Conservation (phyloP, 441 rosid species). For the Mallotus japonicus region DNA sequence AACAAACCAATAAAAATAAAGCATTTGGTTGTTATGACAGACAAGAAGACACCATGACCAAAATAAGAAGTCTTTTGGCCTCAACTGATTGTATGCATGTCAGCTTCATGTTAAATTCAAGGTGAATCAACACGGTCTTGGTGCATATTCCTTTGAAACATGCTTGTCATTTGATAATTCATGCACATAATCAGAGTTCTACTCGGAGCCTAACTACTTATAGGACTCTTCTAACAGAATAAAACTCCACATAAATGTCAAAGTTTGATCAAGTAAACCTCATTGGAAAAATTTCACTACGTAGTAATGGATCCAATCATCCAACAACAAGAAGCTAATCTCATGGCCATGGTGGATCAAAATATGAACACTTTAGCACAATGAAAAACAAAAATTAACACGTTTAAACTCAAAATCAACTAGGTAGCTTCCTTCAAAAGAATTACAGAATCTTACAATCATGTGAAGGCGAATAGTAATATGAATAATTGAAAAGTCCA, state of each 20-base stretch:
- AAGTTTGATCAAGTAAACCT: neutral
- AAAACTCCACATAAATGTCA: neutral
- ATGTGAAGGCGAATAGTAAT: neutral
- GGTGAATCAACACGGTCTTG: constrained; percentile 1
- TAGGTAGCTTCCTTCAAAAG: neutral
- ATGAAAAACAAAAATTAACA: neutral
- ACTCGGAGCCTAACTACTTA: neutral
- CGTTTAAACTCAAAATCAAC: neutral
- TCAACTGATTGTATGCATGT: neutral
- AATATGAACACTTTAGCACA: too few species aligned
- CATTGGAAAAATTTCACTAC: too few species aligned
- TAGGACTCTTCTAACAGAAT: neutral
- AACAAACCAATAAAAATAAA: too few species aligned
- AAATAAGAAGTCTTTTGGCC: neutral
- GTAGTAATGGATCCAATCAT: too few species aligned
- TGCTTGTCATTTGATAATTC: constrained; percentile 6
- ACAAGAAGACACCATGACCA: neutral
- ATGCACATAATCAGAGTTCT: constrained; percentile 2
- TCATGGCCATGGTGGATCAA: too few species aligned
- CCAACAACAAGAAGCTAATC: too few species aligned
- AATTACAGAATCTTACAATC: constrained; percentile 5
- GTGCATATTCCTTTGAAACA: neutral
- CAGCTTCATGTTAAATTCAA: constrained; percentile 7
- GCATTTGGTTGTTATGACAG: neutral
- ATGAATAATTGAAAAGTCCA: constrained; percentile 2